phyloP scores from a whole-genome alignment of 1,139 yeast genomes.

The Blastobotrys persicus region DNA sequence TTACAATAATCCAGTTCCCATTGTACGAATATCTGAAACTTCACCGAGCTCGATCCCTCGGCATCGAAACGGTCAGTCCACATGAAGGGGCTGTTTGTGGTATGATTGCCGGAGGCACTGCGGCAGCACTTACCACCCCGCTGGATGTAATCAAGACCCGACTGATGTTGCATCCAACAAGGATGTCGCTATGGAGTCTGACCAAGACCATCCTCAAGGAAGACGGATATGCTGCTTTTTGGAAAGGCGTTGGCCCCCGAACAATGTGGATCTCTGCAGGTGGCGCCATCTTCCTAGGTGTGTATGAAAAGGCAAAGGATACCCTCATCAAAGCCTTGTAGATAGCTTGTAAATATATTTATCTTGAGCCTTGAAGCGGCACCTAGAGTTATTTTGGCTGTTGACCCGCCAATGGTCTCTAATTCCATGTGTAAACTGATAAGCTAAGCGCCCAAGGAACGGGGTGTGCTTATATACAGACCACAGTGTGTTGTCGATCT shows the following conservation, averaged over 20 bases:
- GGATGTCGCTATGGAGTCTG: constrained; percentile 45
- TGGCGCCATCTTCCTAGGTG: constrained; percentile 94
- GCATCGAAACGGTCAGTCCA: constrained; percentile 48
- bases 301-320: constrained; percentile 70
- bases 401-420: no score
- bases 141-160: constrained; percentile 90
- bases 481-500: no score
- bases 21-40: constrained; percentile 78
- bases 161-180: constrained; percentile 67
- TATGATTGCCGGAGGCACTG: constrained; percentile 88
- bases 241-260: constrained; percentile 87
- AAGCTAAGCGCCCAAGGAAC: no score
- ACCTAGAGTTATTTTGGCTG: no score
- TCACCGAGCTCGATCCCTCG: constrained; percentile 46
- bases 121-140: constrained; percentile 94
- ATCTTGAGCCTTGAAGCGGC: no score
- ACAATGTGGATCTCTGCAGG: constrained; percentile 98
- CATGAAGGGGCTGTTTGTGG: constrained; percentile 92
- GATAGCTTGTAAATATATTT: constrained; percentile 1
- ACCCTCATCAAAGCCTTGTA: neutral
- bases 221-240: constrained; percentile 69
- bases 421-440: no score
- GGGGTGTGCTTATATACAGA: no score
- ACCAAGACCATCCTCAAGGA: constrained; percentile 47
- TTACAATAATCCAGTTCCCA: constrained; percentile 93